These are phyloP conservation scores for Cytospora leucostoma DNA, from an alignment of 2,329 filamentous ascomycete species.

Conservation along the genomic window DNA sequence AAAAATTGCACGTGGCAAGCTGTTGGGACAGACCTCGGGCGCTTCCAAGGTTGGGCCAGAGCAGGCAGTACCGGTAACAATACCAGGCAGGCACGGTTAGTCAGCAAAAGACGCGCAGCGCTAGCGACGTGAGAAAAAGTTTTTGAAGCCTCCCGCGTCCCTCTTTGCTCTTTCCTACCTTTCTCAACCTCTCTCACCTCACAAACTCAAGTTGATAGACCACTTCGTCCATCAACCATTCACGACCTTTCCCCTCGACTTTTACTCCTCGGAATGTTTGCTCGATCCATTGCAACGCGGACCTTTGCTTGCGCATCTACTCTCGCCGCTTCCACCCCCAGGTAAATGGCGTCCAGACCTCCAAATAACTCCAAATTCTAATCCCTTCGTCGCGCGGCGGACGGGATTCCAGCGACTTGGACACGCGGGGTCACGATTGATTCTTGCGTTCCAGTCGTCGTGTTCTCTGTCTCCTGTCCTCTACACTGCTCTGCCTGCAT, in stretches of 20 bases:
- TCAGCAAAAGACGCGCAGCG: slow-evolving; percentile 1
- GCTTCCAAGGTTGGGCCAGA: too few relatives aligned
- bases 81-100: neutral
- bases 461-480: neutral
- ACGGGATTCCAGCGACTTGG: neutral
- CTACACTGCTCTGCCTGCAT: neutral
- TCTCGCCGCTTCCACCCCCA: slow-evolving; percentile 1
- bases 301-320: neutral
- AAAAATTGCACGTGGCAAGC: too few relatives aligned
- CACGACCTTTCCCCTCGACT: neutral
- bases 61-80: too few relatives aligned
- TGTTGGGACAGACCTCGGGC: too few relatives aligned
- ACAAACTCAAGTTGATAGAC: slow-evolving; percentile 1
- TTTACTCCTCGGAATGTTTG: neutral
- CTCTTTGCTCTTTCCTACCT: neutral
- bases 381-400: neutral
- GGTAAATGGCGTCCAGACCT: neutral
- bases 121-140: neutral
- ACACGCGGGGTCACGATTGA: neutral
- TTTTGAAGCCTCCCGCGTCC: neutral
- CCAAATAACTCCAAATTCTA: neutral
- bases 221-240: neutral
- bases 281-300: neutral
- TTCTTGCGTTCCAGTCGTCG: neutral
- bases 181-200: neutral